Percentiles rank a stretch among this genome's conserved stretches.
Evolutionary conservation across 257 asterid genomes (phyloP).

Genomic region (Nyctanthes arbortristis): DNA sequence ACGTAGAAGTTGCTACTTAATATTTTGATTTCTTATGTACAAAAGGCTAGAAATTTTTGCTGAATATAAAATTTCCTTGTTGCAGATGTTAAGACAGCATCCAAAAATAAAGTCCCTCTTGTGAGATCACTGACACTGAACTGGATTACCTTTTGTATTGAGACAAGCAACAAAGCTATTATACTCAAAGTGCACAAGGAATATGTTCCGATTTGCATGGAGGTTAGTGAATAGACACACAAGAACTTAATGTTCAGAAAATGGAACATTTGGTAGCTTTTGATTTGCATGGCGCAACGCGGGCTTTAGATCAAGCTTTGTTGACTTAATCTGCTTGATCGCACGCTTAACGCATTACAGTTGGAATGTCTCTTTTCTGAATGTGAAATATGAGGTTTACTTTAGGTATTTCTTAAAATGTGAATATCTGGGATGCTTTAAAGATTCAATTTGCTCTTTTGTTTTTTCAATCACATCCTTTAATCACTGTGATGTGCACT

Average conservation of each 20-base stretch:
- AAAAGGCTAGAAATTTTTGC: slow-evolving; percentile 5
- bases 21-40: slow-evolving; percentile 2
- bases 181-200: slow-evolving; percentile 94
- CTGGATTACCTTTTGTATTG: slow-evolving; percentile 97
- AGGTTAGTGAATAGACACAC: slow-evolving; percentile 63
- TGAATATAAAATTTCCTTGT: slow-evolving; percentile 24
- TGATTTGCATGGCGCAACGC: no score
- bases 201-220: slow-evolving; percentile 97
- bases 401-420: not conserved
- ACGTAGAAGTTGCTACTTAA: not conserved
- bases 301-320: not conserved
- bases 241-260: no score
- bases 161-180: slow-evolving; percentile 82
- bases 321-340: not conserved
- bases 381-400: not conserved
- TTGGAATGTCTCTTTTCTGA: slow-evolving; percentile 14
- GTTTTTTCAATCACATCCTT: not conserved
- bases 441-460: not conserved
- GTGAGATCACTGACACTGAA: slow-evolving; percentile 88
- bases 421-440: not conserved
- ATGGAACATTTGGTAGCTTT: no score
- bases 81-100: slow-evolving; percentile 93
- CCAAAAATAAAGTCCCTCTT: slow-evolving; percentile 96
- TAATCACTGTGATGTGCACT: not conserved
- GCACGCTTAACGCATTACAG: slow-evolving; percentile 2